Evolutionary conservation across 2,329 filamentous ascomycete species (phyloP).

Genomic region (Orbilia blumenaviensis): DNA sequence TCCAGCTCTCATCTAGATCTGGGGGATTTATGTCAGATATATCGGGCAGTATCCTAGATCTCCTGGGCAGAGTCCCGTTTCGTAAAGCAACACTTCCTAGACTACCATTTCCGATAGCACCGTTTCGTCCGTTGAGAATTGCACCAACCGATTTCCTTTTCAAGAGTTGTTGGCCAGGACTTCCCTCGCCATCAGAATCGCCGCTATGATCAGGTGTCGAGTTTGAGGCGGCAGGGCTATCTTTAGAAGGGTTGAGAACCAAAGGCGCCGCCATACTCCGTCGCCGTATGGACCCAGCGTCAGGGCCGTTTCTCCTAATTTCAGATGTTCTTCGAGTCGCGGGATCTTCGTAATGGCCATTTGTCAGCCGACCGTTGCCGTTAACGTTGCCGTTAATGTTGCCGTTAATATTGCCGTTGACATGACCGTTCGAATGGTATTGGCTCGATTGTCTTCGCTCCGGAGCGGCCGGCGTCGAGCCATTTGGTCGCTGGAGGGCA

Average conservation of each 20-base stretch:
- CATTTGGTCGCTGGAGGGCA: constrained; percentile 51
- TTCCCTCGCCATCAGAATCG: constrained; percentile 38
- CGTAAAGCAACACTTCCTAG: too few relatives aligned
- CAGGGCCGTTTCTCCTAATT: constrained; percentile 35
- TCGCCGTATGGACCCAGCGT: constrained; percentile 38
- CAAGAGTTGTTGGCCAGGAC: constrained; percentile 27
- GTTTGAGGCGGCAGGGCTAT: constrained; percentile 23
- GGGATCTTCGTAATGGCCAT: constrained; percentile 36
- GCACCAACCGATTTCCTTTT: constrained; percentile 26
- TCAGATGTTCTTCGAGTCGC: constrained; percentile 24
- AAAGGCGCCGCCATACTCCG: constrained; percentile 24
- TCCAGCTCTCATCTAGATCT: constrained; percentile 25
- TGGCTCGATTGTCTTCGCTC: constrained; percentile 50
- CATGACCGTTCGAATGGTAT: constrained; percentile 32
- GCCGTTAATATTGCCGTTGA: constrained; percentile 28
- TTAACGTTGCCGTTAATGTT: constrained; percentile 21
- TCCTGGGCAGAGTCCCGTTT: constrained; percentile 22
- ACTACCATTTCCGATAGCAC: constrained; percentile 28
- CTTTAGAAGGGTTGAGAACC: constrained; percentile 5
- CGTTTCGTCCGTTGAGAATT: constrained; percentile 33
- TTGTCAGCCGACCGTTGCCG: constrained; percentile 32
- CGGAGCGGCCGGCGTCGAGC: constrained; percentile 43
- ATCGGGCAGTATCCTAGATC: constrained; percentile 17
- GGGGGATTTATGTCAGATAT: background rate
- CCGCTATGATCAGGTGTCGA: constrained; percentile 45